Evolutionary conservation across 2,329 filamentous ascomycete species (phyloP).

Genomic region (Zymoseptoria pseudotritici): DNA sequence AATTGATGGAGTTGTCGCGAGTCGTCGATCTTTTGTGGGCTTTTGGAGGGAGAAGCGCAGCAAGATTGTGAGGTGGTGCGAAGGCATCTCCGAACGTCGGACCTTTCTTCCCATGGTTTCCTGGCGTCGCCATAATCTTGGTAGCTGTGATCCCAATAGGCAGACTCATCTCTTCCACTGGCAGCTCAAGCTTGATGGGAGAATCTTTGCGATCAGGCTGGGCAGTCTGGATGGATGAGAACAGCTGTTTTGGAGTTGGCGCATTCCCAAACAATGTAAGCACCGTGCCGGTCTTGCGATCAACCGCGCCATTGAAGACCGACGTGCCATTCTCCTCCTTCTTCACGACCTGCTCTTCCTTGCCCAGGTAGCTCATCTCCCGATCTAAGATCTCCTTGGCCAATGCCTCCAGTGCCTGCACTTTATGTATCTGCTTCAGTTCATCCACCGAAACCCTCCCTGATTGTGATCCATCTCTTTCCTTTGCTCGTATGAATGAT

Average conservation of each 20-base stretch:
- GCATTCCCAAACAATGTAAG: conserved; percentile 72
- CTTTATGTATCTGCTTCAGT: conserved; percentile 28
- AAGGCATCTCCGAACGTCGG: conserved; percentile 68
- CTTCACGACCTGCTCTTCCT: conserved; percentile 9
- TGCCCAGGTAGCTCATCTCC: conserved; percentile 17
- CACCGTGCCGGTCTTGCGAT: conserved; percentile 47
- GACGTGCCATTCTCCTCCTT: conserved; percentile 9
- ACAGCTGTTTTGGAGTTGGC: conserved; percentile 67
- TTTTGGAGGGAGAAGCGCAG: conserved; percentile 60
- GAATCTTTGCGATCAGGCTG: conserved; percentile 6
- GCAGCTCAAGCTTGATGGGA: conserved; percentile 27
- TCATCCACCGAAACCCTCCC: conserved; percentile 32
- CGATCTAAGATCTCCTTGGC: conserved; percentile 23
- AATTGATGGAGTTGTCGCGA: conserved; percentile 43
- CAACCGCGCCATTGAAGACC: neutral
- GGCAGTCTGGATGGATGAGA: conserved; percentile 65
- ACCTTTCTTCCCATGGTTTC: conserved; percentile 38
- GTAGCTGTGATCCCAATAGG: conserved; percentile 69
- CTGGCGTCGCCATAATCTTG: conserved; percentile 52
- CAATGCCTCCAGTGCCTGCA: conserved; percentile 23
- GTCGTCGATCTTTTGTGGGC: conserved; percentile 63
- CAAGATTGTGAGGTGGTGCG: conserved; percentile 57
- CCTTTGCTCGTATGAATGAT: conserved; percentile 25
- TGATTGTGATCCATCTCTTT: conserved; percentile 11
- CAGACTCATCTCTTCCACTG: conserved; percentile 56